These are phyloP conservation scores for Ceriops decandra DNA, from an alignment of 345 rosid species.

Conservation along the genomic window DNA sequence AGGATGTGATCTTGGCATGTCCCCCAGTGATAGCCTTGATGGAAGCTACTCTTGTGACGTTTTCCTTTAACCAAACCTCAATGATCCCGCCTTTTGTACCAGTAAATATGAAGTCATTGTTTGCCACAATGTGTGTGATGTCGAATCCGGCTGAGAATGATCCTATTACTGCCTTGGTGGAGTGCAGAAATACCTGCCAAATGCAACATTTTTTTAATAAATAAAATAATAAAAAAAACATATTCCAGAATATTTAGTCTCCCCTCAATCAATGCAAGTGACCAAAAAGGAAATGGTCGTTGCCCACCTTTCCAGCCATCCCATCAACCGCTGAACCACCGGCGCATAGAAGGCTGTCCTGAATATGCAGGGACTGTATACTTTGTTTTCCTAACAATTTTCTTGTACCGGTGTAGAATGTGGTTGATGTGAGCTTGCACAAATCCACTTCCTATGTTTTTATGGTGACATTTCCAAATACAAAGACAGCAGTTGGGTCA, in stretches of 20 bases:
- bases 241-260: not conserved
- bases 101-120: slow-evolving; percentile 52
- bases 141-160: slow-evolving; percentile 38
- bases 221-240: too few species aligned
- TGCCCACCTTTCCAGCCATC: slow-evolving; percentile 48
- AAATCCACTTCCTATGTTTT: slow-evolving; percentile 46
- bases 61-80: slow-evolving; percentile 57
- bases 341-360: slow-evolving; percentile 37
- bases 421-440: slow-evolving; percentile 27
- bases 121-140: slow-evolving; percentile 38
- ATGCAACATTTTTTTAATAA: not conserved
- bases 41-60: slow-evolving; percentile 31
- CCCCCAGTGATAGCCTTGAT: slow-evolving; percentile 32
- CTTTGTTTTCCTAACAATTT: slow-evolving; percentile 52
- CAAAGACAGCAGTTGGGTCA: not conserved
- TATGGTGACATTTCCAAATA: not conserved
- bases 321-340: slow-evolving; percentile 57
- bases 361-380: slow-evolving; percentile 35
- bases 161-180: slow-evolving; percentile 34
- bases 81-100: slow-evolving; percentile 47
- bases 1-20: slow-evolving; percentile 38
- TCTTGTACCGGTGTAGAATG: slow-evolving; percentile 51
- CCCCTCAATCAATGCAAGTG: not conserved
- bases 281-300: not conserved
- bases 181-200: slow-evolving; percentile 41